Base-by-base conservation (phyloP, 495 filamentous ascomycete species). In the Xylaria telfairii region DNA sequence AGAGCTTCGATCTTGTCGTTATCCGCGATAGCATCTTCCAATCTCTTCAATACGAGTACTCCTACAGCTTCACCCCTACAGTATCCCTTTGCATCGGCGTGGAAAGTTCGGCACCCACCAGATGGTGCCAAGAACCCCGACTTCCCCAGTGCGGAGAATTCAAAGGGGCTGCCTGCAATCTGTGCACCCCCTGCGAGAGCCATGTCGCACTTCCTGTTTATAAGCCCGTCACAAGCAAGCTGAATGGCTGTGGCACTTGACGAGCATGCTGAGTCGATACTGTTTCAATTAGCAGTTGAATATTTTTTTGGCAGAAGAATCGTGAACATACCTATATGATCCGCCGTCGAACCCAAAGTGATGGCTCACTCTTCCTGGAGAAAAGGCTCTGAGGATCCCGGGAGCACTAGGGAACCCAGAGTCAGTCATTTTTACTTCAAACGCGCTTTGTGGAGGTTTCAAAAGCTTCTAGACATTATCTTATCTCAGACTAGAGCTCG, bases 361-460 rank as follows among this genome's bases (percentile, higher is more conserved):
- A 66, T 82, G 85, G 65, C 84, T 86, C 5, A 78, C 54, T 32
- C 75, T 56, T 0, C 77, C 76, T 2, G 76, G 92, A 10, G 87
- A 88, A 73, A 95, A 94, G 5, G 92, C 92, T 65, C 91, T 85
- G 44, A 91, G 87, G 54, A 89, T 90, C 59, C 92, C 93, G 1
- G 93, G 89, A 71, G 93, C 93, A 77, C n/a, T n/a, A n/a, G n/a
- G n/a, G n/a, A n/a, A n/a, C n/a, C n/a, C n/a, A n/a, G n/a, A n/a
- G n/a, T n/a, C n/a, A n/a, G n/a, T n/a, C n/a, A n/a, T n/a, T n/a
- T n/a, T n/a, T n/a, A n/a, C n/a, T n/a, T n/a, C n/a, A n/a, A n/a
- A n/a, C n/a, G n/a, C n/a, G n/a, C n/a, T n/a, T n/a, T n/a, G n/a
- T n/a, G n/a, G n/a, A n/a, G n/a, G n/a, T n/a, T n/a, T n/a, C n/a